Evolutionary conservation across 805 yeast species (phyloP).

Genomic region (Lipomyces yamanashiensis): DNA sequence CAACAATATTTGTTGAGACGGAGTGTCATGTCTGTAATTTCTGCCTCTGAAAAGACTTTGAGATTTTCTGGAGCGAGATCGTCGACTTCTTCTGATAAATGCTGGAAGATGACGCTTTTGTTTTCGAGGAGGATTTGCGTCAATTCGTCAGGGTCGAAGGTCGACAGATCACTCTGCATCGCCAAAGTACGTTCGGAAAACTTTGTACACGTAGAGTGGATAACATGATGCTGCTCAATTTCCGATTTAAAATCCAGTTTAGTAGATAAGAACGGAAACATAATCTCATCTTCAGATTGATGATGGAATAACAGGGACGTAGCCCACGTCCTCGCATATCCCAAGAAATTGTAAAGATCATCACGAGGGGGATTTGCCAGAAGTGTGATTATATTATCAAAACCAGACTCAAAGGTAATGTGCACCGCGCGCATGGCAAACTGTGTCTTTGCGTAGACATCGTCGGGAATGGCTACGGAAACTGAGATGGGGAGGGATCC

Average conservation of each 20-base stretch:
- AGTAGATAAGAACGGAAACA: conserved; percentile 16
- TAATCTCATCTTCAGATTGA: conserved; percentile 17
- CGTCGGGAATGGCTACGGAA: conserved; percentile 8
- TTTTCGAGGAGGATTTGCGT: conserved; percentile 3
- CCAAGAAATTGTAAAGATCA: conserved; percentile 22
- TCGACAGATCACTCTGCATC: conserved; percentile 9
- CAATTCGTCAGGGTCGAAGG: conserved; percentile 11
- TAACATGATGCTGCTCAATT: conserved; percentile 13
- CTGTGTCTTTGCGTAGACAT: conserved; percentile 8
- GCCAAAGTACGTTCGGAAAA: conserved; percentile 1
- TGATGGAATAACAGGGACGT: conserved; percentile 16
- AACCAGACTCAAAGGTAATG: conserved; percentile 16
- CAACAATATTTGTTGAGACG: conserved; percentile 9
- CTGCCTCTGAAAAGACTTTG: conserved; percentile 8
- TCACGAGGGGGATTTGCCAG: conserved; percentile 12
- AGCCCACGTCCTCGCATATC: conserved; percentile 20
- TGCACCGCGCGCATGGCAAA: conserved; percentile 23
- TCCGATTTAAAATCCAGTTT: conserved; percentile 18
- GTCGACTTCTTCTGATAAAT: conserved; percentile 18
- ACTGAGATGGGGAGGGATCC: not conserved
- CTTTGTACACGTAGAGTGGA: conserved; percentile 2
- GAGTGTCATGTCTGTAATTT: conserved; percentile 7
- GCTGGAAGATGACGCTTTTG: conserved; percentile 15
- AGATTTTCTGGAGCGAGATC: conserved; percentile 18
- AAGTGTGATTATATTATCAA: conserved; percentile 9